A percentile compares a stretch with the other conserved stretches of the same genome.
These are phyloP conservation scores for Cladosporium sp. DNA, from an alignment of 2,329 filamentous ascomycete species.

Conservation along the genomic window DNA sequence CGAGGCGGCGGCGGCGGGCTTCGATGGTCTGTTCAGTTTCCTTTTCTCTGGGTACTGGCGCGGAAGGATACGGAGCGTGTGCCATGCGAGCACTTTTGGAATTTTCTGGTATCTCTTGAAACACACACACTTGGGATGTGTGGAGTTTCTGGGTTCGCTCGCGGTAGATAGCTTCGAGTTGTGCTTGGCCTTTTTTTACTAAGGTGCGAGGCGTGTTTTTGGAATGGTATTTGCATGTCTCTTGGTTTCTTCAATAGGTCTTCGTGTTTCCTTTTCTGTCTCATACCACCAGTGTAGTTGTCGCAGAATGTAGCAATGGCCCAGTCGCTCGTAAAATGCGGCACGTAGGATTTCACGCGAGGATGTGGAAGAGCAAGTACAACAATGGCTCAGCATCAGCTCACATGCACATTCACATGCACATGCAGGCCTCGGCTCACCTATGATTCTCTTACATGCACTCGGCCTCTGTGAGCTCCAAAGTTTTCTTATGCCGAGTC, in stretches of 20 bases:
- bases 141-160: not conserved
- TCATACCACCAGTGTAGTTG: not conserved
- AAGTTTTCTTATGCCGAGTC: too few relatives aligned
- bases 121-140: not conserved
- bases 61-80: not conserved
- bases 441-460: too few relatives aligned
- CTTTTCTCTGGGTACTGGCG: not conserved
- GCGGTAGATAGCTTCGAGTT: conserved; percentile 10
- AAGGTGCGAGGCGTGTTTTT: not conserved
- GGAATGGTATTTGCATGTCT: not conserved
- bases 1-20: not conserved
- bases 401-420: too few relatives aligned
- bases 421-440: too few relatives aligned
- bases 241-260: not conserved
- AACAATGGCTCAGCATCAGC: too few relatives aligned
- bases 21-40: not conserved
- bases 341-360: too few relatives aligned
- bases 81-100: not conserved
- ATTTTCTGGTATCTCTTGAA: not conserved
- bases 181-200: not conserved
- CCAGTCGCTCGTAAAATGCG: too few relatives aligned
- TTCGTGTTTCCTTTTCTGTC: not conserved
- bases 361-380: too few relatives aligned
- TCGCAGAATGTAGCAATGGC: too few relatives aligned
- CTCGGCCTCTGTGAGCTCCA: too few relatives aligned